phyloP scores from a whole-genome alignment of 768 basidiomycete species.

The Infundibulicybe gibba region DNA sequence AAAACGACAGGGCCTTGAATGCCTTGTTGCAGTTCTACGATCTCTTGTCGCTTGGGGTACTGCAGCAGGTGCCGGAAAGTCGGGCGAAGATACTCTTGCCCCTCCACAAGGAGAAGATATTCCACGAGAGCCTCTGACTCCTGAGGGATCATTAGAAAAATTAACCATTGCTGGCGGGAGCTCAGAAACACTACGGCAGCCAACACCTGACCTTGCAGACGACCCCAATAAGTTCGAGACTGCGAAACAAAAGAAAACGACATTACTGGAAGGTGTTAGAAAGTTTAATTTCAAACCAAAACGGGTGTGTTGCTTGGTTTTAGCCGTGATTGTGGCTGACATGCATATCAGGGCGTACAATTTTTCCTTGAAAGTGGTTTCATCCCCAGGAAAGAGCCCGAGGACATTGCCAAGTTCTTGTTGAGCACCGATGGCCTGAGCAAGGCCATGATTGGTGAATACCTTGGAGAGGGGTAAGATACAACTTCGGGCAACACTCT shows the following conservation, averaged over 20 bases:
- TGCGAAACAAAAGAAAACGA: slow-evolving; percentile 96
- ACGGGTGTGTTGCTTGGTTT: slow-evolving; percentile 47
- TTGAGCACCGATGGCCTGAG: slow-evolving; percentile 87
- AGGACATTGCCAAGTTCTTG: slow-evolving; percentile 82
- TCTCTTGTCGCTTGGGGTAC: slow-evolving; percentile 93
- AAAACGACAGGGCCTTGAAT: slow-evolving; percentile 91
- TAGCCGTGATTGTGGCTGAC: neutral
- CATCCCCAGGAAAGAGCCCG: slow-evolving; percentile 66
- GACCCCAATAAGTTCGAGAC: slow-evolving; percentile 92
- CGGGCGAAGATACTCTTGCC: slow-evolving; percentile 34
- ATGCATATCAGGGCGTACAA: slow-evolving; percentile 66
- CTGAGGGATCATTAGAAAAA: slow-evolving; percentile 55
- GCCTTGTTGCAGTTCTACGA: slow-evolving; percentile 81
- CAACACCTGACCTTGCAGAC: slow-evolving; percentile 80
- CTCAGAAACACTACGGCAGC: slow-evolving; percentile 54
- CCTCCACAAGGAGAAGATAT: slow-evolving; percentile 49
- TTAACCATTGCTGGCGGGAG: slow-evolving; percentile 44
- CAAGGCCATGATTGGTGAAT: slow-evolving; percentile 97
- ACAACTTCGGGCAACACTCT: neutral
- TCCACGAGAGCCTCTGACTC: slow-evolving; percentile 45
- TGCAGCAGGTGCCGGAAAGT: slow-evolving; percentile 31
- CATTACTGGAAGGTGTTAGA: slow-evolving; percentile 89
- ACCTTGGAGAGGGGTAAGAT: slow-evolving; percentile 91
- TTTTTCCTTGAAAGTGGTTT: slow-evolving; percentile 89
- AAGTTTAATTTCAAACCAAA: slow-evolving; percentile 99